Base-by-base conservation (phyloP, 208 protist genomes). In the Acanthamoeba divionensis region DNA sequence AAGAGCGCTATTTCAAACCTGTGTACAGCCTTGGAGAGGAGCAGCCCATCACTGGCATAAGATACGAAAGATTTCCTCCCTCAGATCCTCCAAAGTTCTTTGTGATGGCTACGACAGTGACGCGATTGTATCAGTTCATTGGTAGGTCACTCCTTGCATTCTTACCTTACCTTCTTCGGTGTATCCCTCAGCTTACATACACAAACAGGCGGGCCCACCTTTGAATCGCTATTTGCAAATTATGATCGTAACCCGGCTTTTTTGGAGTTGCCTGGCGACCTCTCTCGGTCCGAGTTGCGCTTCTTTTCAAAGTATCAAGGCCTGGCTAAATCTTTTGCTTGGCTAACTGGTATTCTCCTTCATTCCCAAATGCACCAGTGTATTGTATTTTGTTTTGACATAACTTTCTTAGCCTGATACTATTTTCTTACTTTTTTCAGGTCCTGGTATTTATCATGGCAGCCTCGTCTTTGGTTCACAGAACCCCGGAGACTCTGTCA, bases 101-200 rank as follows among this genome's bases (percentile, higher is more conserved):
- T 85, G 79, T 93, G 50, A 89, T 92, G 9, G 82, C 88, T 12
- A 45, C 91, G 13, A 94, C 92, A 9, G 41, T 69, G 10, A 92
- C 90, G 5, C 57, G 95, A 41, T 80, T 97, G 3, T 97, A 95
- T 66, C 91, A 97, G 63, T 97, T 96, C 50, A 93, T 97, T 48
- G 95, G 95, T n/a, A n/a, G n/a, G n/a, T n/a, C n/a, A n/a, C n/a
- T n/a, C n/a, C n/a, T 52, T 4, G 33, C 44, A 60, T 45, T 6
- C 10, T 15, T 3, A 18, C 41, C 45, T 48, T 33, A 24, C 24
- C n/a, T n/a, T n/a, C n/a, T n/a, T n/a, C n/a, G n/a, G n/a, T n/a
- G n/a, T n/a, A n/a, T n/a, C n/a, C n/a, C n/a, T n/a, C n/a, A n/a
- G n/a, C n/a, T n/a, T n/a, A n/a, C n/a, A n/a, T n/a, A n/a, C n/a